Evolutionary conservation across 2,329 filamentous ascomycete species (phyloP).

Genomic region (Aspergillus ochraceoroseus): DNA sequence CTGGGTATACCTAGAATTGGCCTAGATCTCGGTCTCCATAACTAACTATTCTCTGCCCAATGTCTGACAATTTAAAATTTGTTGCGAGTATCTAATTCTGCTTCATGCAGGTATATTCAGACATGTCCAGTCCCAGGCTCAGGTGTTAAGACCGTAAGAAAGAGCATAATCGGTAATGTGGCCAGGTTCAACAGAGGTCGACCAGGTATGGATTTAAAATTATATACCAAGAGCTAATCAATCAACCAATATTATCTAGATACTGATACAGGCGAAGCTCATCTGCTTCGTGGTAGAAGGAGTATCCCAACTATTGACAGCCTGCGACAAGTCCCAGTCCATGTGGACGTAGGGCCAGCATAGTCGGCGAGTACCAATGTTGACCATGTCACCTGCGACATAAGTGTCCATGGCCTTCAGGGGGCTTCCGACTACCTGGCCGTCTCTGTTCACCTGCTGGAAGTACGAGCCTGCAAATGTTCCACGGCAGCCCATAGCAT

Average conservation of each 20-base stretch:
- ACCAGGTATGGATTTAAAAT: too few relatives aligned
- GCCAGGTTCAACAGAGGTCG: too few relatives aligned
- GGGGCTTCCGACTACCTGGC: slow-evolving; percentile 50
- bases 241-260: neutral
- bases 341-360: slow-evolving; percentile 49
- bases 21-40: too few relatives aligned
- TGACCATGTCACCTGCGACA: slow-evolving; percentile 60
- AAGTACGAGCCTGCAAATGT: slow-evolving; percentile 56
- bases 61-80: too few relatives aligned
- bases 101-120: too few relatives aligned
- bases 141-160: too few relatives aligned
- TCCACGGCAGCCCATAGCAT: slow-evolving; percentile 59
- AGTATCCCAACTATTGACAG: slow-evolving; percentile 16
- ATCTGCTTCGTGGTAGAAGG: slow-evolving; percentile 22
- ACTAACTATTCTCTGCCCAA: too few relatives aligned
- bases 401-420: slow-evolving; percentile 52
- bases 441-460: slow-evolving; percentile 52
- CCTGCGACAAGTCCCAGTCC: slow-evolving; percentile 40
- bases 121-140: too few relatives aligned
- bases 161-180: too few relatives aligned
- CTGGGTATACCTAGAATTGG: too few relatives aligned
- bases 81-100: too few relatives aligned
- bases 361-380: slow-evolving; percentile 52
- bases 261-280: slow-evolving; percentile 27
- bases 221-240: too few relatives aligned